phyloP scores from a whole-genome alignment of 225 moss, liverwort and hornwort genomes.

The Pleurozium schreberi region DNA sequence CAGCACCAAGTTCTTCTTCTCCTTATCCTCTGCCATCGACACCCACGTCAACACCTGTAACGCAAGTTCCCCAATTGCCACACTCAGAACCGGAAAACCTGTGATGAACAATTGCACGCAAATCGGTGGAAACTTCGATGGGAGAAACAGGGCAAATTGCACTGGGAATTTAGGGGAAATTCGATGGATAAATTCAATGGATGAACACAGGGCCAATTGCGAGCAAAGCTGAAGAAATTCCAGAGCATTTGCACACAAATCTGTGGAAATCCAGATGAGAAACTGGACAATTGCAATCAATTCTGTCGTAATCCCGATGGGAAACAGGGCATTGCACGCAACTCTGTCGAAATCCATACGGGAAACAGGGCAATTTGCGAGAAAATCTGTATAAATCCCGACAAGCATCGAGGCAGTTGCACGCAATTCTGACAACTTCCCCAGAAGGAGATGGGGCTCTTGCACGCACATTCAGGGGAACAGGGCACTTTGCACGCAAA shows the following conservation, averaged over 20 bases:
- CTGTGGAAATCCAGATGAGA: no score
- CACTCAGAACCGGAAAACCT: background rate
- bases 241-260: background rate
- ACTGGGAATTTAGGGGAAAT: background rate
- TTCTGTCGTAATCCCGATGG: background rate
- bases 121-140: background rate
- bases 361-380: background rate
- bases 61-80: background rate
- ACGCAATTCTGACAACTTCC: background rate
- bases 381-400: background rate
- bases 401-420: background rate
- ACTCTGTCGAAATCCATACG: fast-evolving
- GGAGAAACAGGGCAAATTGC: background rate
- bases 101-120: background rate
- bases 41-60: slow-evolving; percentile 26
- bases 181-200: background rate
- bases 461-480: background rate
- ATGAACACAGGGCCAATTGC: background rate
- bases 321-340: background rate
- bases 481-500: background rate
- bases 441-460: background rate
- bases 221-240: no score
- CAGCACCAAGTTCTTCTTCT: slow-evolving; percentile 3
- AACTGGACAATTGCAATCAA: background rate
- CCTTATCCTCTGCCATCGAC: slow-evolving; percentile 9